A percentile compares a stretch with the other conserved stretches of the same genome.
These are phyloP conservation scores for Raddia guianensis DNA, from an alignment of 176 grass and related monocot genomes.

Conservation along the genomic window DNA sequence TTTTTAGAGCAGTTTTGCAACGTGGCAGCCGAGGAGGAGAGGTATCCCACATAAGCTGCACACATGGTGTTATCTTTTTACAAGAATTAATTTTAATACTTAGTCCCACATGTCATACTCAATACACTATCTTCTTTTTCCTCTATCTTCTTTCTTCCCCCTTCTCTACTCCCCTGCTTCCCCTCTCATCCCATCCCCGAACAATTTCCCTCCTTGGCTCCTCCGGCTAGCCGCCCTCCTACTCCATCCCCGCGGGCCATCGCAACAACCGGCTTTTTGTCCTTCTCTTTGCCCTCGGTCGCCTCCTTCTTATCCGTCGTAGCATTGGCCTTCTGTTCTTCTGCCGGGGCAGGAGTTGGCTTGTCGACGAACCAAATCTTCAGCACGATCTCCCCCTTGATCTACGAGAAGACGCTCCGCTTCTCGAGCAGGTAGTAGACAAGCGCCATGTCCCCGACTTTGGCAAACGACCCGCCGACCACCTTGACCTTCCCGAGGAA, in stretches of 20 bases:
- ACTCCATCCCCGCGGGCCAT: slow-evolving; percentile 41
- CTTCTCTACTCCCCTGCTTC: too few relatives aligned
- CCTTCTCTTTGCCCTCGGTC: slow-evolving; percentile 32
- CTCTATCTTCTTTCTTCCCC: too few relatives aligned
- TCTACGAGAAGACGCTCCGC: slow-evolving; percentile 93
- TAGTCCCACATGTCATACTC: too few relatives aligned
- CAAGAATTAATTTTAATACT: too few relatives aligned
- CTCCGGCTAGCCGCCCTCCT: slow-evolving; percentile 1
- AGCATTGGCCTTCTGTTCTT: slow-evolving; percentile 15
- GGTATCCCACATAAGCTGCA: too few relatives aligned
- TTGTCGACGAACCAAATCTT: slow-evolving; percentile 86
- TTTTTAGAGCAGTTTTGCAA: too few relatives aligned
- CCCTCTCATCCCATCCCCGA: too few relatives aligned
- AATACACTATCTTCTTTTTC: too few relatives aligned
- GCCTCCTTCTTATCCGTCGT: slow-evolving; percentile 31
- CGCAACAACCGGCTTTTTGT: background rate
- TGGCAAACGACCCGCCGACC: slow-evolving; percentile 52
- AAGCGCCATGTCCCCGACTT: slow-evolving; percentile 63
- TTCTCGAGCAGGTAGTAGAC: slow-evolving; percentile 97
- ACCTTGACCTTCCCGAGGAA: slow-evolving; percentile 98
- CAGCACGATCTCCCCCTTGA: slow-evolving; percentile 93
- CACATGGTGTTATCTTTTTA: too few relatives aligned
- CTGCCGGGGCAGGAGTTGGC: slow-evolving; percentile 20
- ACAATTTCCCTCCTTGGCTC: too few relatives aligned
- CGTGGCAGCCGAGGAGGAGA: too few relatives aligned